Evolutionary conservation across 2,329 filamentous ascomycete species (phyloP).

Genomic region (Cytospora schulzeri): DNA sequence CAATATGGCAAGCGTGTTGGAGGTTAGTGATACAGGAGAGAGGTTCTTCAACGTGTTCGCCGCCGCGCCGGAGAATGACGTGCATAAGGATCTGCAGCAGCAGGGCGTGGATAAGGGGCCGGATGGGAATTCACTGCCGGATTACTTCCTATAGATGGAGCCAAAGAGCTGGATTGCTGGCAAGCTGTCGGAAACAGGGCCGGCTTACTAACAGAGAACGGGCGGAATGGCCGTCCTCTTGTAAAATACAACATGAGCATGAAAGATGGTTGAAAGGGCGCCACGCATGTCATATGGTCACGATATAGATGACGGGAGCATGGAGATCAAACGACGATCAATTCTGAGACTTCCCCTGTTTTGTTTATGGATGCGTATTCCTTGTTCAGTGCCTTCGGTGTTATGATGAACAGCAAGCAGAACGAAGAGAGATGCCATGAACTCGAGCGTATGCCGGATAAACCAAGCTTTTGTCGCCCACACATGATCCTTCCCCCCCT

Average conservation of each 20-base stretch:
- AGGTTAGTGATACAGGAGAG: constrained; percentile 91
- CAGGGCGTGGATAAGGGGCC: constrained; percentile 62
- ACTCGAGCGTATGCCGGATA: neutral
- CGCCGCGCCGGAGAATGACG: constrained; percentile 92
- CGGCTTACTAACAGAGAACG: neutral
- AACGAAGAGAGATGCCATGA: neutral
- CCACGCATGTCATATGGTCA: constrained; percentile 1
- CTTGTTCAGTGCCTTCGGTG: neutral
- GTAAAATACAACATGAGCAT: neutral
- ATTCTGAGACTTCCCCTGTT: constrained; percentile 9
- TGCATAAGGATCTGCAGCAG: constrained; percentile 80
- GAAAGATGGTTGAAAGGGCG: constrained; percentile 1
- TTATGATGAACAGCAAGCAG: neutral
- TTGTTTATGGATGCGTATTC: neutral
- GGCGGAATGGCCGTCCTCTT: neutral
- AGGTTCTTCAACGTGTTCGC: constrained; percentile 98
- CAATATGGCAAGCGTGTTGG: constrained; percentile 94
- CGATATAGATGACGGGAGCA: constrained; percentile 12
- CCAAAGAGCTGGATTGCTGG: constrained; percentile 1
- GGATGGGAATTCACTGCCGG: constrained; percentile 65
- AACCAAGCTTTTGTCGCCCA: neutral
- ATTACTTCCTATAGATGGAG: constrained; percentile 66
- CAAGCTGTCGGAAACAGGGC: neutral
- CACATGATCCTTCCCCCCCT: neutral
- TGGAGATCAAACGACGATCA: constrained; percentile 16